Percentiles rank a stretch among this genome's conserved stretches.
Evolutionary conservation across 1,284 basidiomycete genomes (phyloP).

Genomic region (Austroboletus niveus): DNA sequence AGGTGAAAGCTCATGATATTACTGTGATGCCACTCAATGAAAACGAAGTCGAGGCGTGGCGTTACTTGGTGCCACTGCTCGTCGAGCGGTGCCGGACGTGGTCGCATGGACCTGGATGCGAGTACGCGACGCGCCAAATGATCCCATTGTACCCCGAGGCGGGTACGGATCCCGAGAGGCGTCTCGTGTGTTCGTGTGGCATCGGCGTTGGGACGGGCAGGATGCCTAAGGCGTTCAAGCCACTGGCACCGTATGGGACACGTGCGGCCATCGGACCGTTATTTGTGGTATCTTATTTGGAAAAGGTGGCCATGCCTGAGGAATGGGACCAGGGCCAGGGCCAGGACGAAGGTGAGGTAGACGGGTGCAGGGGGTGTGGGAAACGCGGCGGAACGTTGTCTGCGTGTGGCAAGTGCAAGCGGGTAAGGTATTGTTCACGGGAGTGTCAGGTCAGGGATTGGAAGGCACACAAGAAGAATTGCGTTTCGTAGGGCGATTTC

Average conservation of each 20-base stretch:
- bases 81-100: constrained; percentile 54
- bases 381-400: constrained; percentile 15
- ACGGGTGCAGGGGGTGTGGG: constrained; percentile 30
- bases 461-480: constrained; percentile 26
- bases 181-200: constrained; percentile 50
- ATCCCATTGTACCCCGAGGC: constrained; percentile 33
- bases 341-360: not conserved
- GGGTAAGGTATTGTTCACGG: constrained; percentile 40
- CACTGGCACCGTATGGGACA: constrained; percentile 41
- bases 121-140: constrained; percentile 35
- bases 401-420: constrained; percentile 33
- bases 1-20: constrained; percentile 12
- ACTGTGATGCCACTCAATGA: constrained; percentile 12
- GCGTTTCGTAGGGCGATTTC: not conserved
- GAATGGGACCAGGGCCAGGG: not conserved
- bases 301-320: constrained; percentile 27
- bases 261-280: constrained; percentile 47
- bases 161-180: constrained; percentile 25
- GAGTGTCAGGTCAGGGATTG: constrained; percentile 47
- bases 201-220: constrained; percentile 37
- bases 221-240: constrained; percentile 25
- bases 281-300: constrained; percentile 46
- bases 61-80: constrained; percentile 43
- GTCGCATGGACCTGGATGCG: constrained; percentile 45
- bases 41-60: constrained; percentile 43